Conservation (phyloP, 2,329 filamentous ascomycete species). For the Hawksworthiomyces lignivorus region DNA sequence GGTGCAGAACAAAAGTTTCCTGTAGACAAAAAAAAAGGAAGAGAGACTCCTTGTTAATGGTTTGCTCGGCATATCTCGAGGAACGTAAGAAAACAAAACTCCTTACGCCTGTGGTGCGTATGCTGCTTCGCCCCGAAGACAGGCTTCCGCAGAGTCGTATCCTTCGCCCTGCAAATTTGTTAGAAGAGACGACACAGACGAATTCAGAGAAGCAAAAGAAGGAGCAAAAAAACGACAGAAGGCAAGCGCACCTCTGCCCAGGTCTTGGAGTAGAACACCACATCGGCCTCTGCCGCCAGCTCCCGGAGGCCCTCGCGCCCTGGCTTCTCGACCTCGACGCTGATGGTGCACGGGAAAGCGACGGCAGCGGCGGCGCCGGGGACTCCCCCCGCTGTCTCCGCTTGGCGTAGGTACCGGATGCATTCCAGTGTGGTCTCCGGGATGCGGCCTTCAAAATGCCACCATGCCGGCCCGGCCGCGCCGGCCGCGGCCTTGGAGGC, state of each 20-base stretch:
- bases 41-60: too few species aligned
- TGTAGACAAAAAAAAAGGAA: constrained; percentile 15
- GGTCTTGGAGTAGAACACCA: constrained; percentile 64
- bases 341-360: constrained; percentile 39
- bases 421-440: constrained; percentile 53
- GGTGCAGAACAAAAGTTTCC: constrained; percentile 33
- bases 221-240: constrained; percentile 9
- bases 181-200: too few species aligned
- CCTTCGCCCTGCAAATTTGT: constrained; percentile 21
- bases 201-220: constrained; percentile 1
- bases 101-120: neutral
- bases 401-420: constrained; percentile 42
- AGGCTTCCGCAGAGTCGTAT: constrained; percentile 15
- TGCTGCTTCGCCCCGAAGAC: constrained; percentile 1
- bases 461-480: constrained; percentile 40
- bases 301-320: constrained; percentile 49
- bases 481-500: constrained; percentile 15
- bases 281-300: constrained; percentile 55
- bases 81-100: constrained; percentile 3
- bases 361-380: constrained; percentile 29
- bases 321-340: constrained; percentile 68
- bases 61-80: too few species aligned
- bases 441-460: constrained; percentile 68
- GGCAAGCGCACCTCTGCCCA: constrained; percentile 57
- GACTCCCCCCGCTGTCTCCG: neutral